Base-by-base conservation (phyloP, 2,329 filamentous ascomycete species). In the Chalaropsis ovoidea region DNA sequence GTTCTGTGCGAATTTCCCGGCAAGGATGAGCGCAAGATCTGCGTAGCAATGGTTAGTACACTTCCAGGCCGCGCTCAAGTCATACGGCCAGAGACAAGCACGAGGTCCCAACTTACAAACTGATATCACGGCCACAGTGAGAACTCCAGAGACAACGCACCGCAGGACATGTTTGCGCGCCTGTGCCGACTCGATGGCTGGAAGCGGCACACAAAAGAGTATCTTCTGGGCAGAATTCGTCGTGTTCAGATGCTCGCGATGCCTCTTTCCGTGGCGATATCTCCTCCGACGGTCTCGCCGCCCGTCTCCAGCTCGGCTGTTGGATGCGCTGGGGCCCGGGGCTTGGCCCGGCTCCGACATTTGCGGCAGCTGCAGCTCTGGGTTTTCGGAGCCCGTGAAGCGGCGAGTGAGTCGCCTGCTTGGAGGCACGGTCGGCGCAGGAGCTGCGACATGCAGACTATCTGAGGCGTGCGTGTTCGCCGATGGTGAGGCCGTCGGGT, bases 1-100 rank as follows among this genome's bases (percentile, higher is more conserved):
- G 73, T 83, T 83, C 52, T 82, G 82, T 62, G 82, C 77, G 68
- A 84, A 79, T 49, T 82, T 82, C 68, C 83, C 80, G 2, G 86
- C 86, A 56, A 91, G 78, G 22, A 85, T 82, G 56, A 95, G 81
- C 4, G 83, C 83, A 69, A 95, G 81, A 73, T 94, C 90, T 94
- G 62, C 10, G 65, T 24, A n/a, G 49, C 62, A 62, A 62, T 62
- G 42, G 54, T 13, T 66, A 24, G 64, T 15, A 10, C 22, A 43
- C n/a, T 62, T 45, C 47, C 11, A 24, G n/a, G 17, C 0, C 11
- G 52, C 8, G 5, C 13, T n/a, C 10, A 3, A 2, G 27, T n/a
- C 27, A 1, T 24, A 24, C 47, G 19, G 8, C 24, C 24, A 24
- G 4, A 19, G 19, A 65, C 13, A 58, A n/a, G 19, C 6, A 56